These are phyloP conservation scores for Auricularia sp. DNA, from an alignment of 768 basidiomycete species.

Conservation along the genomic window DNA sequence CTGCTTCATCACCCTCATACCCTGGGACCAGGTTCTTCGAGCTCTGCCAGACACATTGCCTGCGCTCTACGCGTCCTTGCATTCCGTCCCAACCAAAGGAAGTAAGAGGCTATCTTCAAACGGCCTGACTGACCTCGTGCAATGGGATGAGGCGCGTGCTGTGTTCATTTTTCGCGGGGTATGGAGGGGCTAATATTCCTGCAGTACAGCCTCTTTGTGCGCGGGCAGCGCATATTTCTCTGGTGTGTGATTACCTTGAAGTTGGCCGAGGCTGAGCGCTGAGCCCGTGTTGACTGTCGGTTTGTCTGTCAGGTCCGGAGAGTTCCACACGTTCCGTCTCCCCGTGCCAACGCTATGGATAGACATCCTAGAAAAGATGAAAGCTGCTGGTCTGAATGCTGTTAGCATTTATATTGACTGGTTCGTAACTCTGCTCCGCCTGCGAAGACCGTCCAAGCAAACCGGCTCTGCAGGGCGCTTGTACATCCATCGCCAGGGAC, in stretches of 20 bases:
- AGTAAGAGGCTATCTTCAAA: not conserved
- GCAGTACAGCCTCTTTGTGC: constrained; percentile 55
- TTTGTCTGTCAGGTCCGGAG: constrained; percentile 49
- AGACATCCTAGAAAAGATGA: constrained; percentile 72
- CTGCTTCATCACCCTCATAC: not conserved
- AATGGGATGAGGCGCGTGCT: constrained; percentile 37
- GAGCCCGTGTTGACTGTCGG: not conserved
- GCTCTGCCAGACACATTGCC: not conserved
- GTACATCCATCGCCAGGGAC: constrained; percentile 66
- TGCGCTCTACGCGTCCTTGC: not conserved
- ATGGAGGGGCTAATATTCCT: too few relatives aligned
- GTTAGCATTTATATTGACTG: constrained; percentile 70
- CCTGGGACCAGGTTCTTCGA: not conserved
- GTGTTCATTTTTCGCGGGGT: too few relatives aligned
- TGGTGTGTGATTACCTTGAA: constrained; percentile 34
- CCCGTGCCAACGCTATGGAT: constrained; percentile 74
- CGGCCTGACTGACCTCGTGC: constrained; percentile 26
- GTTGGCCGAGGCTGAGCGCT: not conserved
- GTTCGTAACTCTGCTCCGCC: not conserved
- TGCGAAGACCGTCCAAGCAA: not conserved
- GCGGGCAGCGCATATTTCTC: constrained; percentile 61
- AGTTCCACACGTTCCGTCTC: constrained; percentile 75
- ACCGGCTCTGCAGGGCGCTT: constrained; percentile 38
- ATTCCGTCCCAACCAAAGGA: not conserved
- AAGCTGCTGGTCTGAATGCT: constrained; percentile 71